Base-by-base conservation (phyloP, 2,329 filamentous ascomycete species). In the Thelonectria olida region DNA sequence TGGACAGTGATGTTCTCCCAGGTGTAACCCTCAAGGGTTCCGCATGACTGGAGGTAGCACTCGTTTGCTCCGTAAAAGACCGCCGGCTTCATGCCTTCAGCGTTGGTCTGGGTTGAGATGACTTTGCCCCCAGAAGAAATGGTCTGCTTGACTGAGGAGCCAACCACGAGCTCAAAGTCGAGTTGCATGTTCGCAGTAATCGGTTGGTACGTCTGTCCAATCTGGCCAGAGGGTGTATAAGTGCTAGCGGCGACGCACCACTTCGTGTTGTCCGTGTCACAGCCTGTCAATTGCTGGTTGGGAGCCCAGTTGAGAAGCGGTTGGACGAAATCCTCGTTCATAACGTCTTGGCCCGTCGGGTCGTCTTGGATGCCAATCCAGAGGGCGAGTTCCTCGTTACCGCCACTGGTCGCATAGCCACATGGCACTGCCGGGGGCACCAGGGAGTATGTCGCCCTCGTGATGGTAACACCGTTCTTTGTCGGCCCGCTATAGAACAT, bases 51-150 rank as follows among this genome's bases (percentile, higher is more conserved):
- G 5, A 63, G 38, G n/a, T 56, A 63, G 57, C 61, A 63, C 38
- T 63, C 56, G n/a, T 63, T 63, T 12, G 61, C 23, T 23, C 61
- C 61, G 52, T 63, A 63, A 19, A 63, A 63, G 15, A 63, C 61
- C 2, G 61, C 61, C 2, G 61, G 61, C 36, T 61, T 60, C 61
- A 63, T 63, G n/a, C 61, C 61, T 23, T 51, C 61, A 9, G 61
- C 61, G 34, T 63, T 63, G 19, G 56, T 63, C 52, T 63, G 61
- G 2, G 57, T 63, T 7, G 61, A 61, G 19, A 63, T 60, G 13
- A 61, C 52, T n/a, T 49, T 31, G 20, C 61, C 61, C 2, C 45
- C 51, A 8, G 61, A 63, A 2, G 57, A 63, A 3, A 63, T 39
- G 4, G 61, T 63, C 39, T 63, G 61, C 31, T 38, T 53, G 15